Evolutionary conservation across 2,329 filamentous ascomycete species (phyloP), one percentile per base, ranked within the genome.

Genomic region (Podosphaera xanthii): DNA sequence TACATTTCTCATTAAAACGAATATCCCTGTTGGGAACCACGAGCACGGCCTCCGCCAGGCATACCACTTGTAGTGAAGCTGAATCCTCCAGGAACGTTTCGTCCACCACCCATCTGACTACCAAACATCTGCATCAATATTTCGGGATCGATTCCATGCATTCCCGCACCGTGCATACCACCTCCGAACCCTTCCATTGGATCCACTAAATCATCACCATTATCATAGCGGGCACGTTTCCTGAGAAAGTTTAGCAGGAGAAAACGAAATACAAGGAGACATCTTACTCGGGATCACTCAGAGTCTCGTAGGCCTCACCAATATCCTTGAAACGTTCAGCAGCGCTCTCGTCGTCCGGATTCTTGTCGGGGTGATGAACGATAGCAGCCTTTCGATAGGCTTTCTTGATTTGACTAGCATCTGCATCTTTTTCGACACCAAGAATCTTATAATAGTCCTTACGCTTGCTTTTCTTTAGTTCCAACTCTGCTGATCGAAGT

Each of bases 361-460:
- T 98, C 81, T 98, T 98, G 75, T 98, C 92, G 2, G 92, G 92
- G 71, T 98, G 92, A 70, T 95, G 86, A 64, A 90, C 77, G 65
- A 98, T 91, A 60, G 92, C 92, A 69, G 95, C 78, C 72, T 92
- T 95, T 64, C 91, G 83, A 75, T 98, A 98, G 1, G 91, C 92
- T 75, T 90, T 91, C 78, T 97, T 98, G 75, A 98, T 92, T 59
- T 92, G 82, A 60, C 77, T 77, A 31, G 94, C 88, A 48, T 79
- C 80, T 44, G 89, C 89, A 62, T 90, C 85, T 76, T 96, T 97
- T 60, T 85, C 76, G 7, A 98, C 75, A 4, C 84, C 86, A 58
- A 98, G 81, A 64, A 97, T 95, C 79, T 96, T 96, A 77, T 98
- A 98, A 74, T 95, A 97, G 69, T 98, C 92, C 73, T 98, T 98